Evolutionary conservation across 1,284 basidiomycete genomes (phyloP).

Genomic region (Termitomyces sp.): DNA sequence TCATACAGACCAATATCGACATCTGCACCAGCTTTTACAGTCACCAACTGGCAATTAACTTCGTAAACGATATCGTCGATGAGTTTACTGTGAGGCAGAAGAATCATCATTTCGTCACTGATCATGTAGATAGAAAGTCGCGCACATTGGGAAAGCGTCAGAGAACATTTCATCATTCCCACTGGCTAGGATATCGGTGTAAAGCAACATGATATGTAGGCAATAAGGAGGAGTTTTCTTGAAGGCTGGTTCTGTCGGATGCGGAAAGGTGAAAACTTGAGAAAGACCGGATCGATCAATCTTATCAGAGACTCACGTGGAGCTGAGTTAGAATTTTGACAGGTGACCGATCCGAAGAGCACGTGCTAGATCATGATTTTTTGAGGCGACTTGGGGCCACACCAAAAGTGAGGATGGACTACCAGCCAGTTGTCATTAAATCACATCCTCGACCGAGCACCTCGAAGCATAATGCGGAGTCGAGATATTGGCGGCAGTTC

Average conservation of each 20-base stretch:
- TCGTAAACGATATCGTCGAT: slow-evolving; percentile 87
- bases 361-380: slow-evolving; percentile 11
- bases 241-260: neutral
- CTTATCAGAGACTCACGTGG: slow-evolving; percentile 24
- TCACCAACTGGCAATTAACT: slow-evolving; percentile 79
- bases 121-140: slow-evolving; percentile 12
- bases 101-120: slow-evolving; percentile 9
- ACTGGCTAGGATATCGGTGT: slow-evolving; percentile 63
- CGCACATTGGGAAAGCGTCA: slow-evolving; percentile 85
- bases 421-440: slow-evolving; percentile 69
- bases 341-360: slow-evolving; percentile 4
- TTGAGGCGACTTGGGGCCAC: neutral
- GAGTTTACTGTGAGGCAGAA: slow-evolving; percentile 52
- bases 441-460: slow-evolving; percentile 51
- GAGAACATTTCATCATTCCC: slow-evolving; percentile 88
- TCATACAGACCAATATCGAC: slow-evolving; percentile 82
- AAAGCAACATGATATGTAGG: slow-evolving; percentile 66
- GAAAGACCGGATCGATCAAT: slow-evolving; percentile 18
- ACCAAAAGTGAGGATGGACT: slow-evolving; percentile 51
- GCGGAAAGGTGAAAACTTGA: slow-evolving; percentile 8
- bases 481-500: slow-evolving; percentile 77
- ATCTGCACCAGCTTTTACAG: slow-evolving; percentile 74
- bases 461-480: slow-evolving; percentile 64
- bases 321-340: slow-evolving; percentile 7
- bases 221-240: slow-evolving; percentile 19